Evolutionary conservation across 2,329 filamentous ascomycete genomes (phyloP).

Genomic region (Penicillium frequentans): DNA sequence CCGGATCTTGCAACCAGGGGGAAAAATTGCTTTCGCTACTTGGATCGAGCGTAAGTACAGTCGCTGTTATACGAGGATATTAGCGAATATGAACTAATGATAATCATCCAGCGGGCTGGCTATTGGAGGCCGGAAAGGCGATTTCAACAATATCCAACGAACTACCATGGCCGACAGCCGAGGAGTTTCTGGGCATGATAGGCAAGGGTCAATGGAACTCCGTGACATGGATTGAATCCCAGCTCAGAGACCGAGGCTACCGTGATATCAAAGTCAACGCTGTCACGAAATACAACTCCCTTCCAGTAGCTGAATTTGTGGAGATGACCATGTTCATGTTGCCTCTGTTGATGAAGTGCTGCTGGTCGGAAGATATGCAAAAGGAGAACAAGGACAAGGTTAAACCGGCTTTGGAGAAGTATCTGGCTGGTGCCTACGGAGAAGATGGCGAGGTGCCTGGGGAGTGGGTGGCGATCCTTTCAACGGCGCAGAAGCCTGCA

Average conservation of each 20-base stretch:
- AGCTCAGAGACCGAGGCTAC: slow-evolving; percentile 25
- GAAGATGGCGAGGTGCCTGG: slow-evolving; percentile 22
- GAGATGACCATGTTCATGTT: slow-evolving; percentile 24
- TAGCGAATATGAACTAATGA: neutral
- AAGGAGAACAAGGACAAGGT: slow-evolving; percentile 21
- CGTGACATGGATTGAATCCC: slow-evolving; percentile 18
- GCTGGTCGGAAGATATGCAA: slow-evolving; percentile 32
- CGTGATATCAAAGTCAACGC: slow-evolving; percentile 22
- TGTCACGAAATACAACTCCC: slow-evolving; percentile 11
- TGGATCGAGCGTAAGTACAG: slow-evolving; percentile 36
- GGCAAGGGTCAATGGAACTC: slow-evolving; percentile 27
- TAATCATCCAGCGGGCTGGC: slow-evolving; percentile 26
- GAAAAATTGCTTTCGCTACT: slow-evolving; percentile 34
- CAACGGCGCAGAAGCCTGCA: slow-evolving; percentile 28
- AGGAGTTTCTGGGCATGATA: slow-evolving; percentile 17
- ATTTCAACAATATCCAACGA: slow-evolving; percentile 27
- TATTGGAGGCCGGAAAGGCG: slow-evolving; percentile 23
- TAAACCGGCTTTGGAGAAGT: slow-evolving; percentile 21
- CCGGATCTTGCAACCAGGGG: slow-evolving; percentile 37
- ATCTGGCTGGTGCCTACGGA: slow-evolving; percentile 25
- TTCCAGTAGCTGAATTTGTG: slow-evolving; percentile 20
- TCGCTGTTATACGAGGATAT: neutral
- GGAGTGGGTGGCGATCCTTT: slow-evolving; percentile 31
- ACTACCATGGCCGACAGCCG: slow-evolving; percentile 24
- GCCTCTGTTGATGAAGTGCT: slow-evolving; percentile 19